Conservation (phyloP, 2,329 filamentous ascomycete genomes). For the Zymoseptoria ardabiliae region DNA sequence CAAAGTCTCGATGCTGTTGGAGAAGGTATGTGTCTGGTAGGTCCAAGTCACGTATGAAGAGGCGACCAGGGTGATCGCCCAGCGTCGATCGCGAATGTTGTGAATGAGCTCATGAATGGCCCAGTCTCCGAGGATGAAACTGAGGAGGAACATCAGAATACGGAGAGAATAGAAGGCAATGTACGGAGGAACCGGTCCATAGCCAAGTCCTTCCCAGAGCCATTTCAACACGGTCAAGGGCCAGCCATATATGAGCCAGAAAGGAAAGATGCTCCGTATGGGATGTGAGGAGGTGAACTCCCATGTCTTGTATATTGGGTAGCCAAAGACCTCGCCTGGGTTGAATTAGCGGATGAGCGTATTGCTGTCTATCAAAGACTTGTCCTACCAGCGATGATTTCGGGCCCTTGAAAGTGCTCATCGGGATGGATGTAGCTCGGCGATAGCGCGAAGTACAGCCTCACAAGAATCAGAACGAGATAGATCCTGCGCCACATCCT, state of each 20-base stretch:
- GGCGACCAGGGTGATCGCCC: slow-evolving; percentile 76
- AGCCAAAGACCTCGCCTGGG: slow-evolving; percentile 82
- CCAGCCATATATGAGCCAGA: slow-evolving; percentile 92
- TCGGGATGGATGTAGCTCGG: slow-evolving; percentile 97
- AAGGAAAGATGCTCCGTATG: slow-evolving; percentile 89
- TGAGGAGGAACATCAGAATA: slow-evolving; percentile 85
- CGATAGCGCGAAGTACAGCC: slow-evolving; percentile 87
- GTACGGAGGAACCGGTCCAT: slow-evolving; percentile 71
- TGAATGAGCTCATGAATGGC: slow-evolving; percentile 85
- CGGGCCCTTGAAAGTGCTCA: slow-evolving; percentile 97
- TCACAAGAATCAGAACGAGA: slow-evolving; percentile 67
- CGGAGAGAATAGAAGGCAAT: slow-evolving; percentile 85
- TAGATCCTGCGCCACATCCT: slow-evolving; percentile 88
- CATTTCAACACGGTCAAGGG: slow-evolving; percentile 90
- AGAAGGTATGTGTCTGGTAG: slow-evolving; percentile 96
- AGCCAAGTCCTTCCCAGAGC: slow-evolving; percentile 81
- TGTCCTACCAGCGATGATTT: slow-evolving; percentile 83
- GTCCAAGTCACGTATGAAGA: slow-evolving; percentile 99
- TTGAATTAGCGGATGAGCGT: background rate
- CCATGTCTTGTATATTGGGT: slow-evolving; percentile 86
- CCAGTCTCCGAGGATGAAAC: slow-evolving; percentile 97
- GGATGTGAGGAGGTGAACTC: slow-evolving; percentile 85
- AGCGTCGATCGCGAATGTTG: slow-evolving; percentile 60
- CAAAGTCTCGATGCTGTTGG: slow-evolving; percentile 91
- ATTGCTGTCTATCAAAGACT: too few species aligned